Conservation (phyloP, 2,329 filamentous ascomycete genomes). For the Trichoderma koningii region DNA sequence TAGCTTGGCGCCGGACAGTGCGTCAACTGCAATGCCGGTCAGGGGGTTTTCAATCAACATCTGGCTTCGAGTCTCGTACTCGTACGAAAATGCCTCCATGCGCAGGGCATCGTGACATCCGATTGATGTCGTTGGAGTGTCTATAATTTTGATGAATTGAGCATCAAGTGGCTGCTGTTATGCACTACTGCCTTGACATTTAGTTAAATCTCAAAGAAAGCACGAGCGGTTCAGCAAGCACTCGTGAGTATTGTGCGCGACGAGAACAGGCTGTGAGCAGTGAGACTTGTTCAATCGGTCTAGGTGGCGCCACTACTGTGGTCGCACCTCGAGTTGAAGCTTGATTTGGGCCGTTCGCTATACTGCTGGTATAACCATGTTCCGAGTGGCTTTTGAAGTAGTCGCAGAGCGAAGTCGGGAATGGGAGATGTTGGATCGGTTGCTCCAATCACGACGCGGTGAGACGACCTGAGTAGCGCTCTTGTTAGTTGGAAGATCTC, state of each 20-base stretch:
- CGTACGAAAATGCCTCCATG: background rate
- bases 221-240: background rate
- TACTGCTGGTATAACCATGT: background rate
- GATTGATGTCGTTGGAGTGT: background rate
- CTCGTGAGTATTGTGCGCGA: no score
- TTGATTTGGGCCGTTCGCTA: background rate
- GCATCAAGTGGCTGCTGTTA: background rate
- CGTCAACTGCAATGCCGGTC: constrained; percentile 14
- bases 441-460: constrained; percentile 2
- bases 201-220: background rate
- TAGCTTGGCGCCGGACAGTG: constrained; percentile 8
- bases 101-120: background rate
- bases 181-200: background rate
- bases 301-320: background rate
- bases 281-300: background rate
- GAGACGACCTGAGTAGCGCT: constrained; percentile 5
- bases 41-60: constrained; percentile 15
- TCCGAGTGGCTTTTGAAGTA: constrained; percentile 11
- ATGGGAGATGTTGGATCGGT: background rate
- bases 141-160: background rate
- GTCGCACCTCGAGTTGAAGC: background rate
- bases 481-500: constrained; percentile 11
- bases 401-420: constrained; percentile 11
- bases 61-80: background rate
- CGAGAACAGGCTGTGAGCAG: no score